phyloP scores from a whole-genome alignment of 164 flowering plant species.

The Aristolochia californica region DNA sequence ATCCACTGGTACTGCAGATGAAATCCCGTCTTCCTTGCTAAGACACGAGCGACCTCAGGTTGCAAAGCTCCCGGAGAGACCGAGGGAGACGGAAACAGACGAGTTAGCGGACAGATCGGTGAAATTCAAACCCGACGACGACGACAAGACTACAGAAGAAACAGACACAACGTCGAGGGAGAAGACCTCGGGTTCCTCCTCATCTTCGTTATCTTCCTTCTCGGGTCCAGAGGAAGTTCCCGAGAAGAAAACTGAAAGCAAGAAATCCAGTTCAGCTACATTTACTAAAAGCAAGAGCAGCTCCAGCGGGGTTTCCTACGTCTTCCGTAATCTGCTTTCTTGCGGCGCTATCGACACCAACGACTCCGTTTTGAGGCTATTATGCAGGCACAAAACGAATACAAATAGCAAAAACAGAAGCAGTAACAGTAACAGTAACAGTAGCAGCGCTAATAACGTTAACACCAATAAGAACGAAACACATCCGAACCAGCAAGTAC shows the following conservation, averaged over 20 bases:
- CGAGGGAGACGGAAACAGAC: background rate
- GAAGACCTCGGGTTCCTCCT: background rate
- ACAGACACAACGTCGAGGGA: background rate
- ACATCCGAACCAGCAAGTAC: background rate
- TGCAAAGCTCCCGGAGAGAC: too few relatives aligned
- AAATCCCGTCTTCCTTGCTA: too few relatives aligned
- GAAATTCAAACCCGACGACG: background rate
- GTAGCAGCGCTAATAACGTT: too few relatives aligned
- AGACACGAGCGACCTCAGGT: too few relatives aligned
- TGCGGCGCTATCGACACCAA: conserved; percentile 44
- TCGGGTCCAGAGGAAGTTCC: background rate
- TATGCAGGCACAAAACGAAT: too few relatives aligned
- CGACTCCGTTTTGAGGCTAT: conserved; percentile 21
- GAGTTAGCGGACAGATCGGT: background rate
- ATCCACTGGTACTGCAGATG: too few relatives aligned
- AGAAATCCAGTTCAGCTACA: background rate
- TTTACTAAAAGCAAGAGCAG: conserved; percentile 19
- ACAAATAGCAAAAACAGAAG: too few relatives aligned
- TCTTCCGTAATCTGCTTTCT: conserved; percentile 28
- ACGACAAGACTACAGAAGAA: background rate
- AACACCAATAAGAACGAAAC: too few relatives aligned
- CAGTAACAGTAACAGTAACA: too few relatives aligned
- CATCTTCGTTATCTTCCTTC: background rate
- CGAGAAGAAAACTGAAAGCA: background rate
- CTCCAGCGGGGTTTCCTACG: conserved; percentile 12